These are phyloP conservation scores for Albifimbria verrucaria DNA, from an alignment of 2,329 filamentous ascomycete species.

Conservation along the genomic window DNA sequence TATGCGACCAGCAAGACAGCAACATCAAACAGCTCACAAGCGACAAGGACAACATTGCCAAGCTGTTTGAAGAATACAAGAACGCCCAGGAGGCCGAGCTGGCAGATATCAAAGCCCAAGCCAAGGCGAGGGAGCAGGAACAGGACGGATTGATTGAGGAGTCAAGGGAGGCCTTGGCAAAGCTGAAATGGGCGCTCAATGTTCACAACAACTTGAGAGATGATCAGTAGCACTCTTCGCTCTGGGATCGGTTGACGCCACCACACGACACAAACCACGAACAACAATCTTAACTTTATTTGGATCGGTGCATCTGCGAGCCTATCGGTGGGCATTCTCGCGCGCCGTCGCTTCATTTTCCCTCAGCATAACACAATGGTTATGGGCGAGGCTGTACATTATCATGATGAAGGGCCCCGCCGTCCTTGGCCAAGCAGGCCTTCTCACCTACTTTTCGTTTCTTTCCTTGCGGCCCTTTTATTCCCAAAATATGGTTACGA, in stretches of 20 bases:
- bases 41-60: constrained; percentile 60
- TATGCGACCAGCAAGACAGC: constrained; percentile 70
- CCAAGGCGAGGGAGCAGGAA: constrained; percentile 55
- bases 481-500: not conserved
- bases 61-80: constrained; percentile 63
- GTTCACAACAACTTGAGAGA: constrained; percentile 60
- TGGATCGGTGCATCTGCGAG: not conserved
- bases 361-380: not conserved
- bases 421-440: too few species aligned
- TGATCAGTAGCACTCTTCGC: constrained; percentile 38
- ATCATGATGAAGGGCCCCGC: too few species aligned
- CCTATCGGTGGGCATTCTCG: too few species aligned
- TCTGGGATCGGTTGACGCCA: not conserved
- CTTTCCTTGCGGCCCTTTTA: not conserved
- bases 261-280: not conserved
- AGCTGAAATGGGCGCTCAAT: constrained; percentile 71
- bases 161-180: constrained; percentile 57
- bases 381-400: too few species aligned
- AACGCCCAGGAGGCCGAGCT: constrained; percentile 59
- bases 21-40: constrained; percentile 59
- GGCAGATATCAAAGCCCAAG: constrained; percentile 55
- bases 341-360: not conserved
- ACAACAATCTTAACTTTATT: not conserved
- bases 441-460: too few species aligned
- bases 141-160: constrained; percentile 58